phyloP scores from a whole-genome alignment of 192 early-diverging fungal genomes.

The Funneliformis mosseae region DNA sequence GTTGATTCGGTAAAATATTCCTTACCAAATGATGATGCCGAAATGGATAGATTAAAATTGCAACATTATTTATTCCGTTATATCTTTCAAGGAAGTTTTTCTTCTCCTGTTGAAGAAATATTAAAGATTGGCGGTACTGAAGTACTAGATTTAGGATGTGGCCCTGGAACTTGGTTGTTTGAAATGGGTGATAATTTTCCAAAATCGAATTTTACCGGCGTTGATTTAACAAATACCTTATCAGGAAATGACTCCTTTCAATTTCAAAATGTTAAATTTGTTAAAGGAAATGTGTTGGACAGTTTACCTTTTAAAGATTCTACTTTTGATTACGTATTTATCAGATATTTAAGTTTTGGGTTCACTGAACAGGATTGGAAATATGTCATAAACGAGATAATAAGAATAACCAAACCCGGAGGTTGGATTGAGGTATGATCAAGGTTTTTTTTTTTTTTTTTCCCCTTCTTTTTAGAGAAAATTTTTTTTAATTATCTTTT shows the following conservation, averaged over 20 bases:
- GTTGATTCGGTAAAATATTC: constrained; percentile 10
- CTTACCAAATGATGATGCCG: constrained; percentile 4
- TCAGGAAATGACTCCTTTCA: constrained; percentile 29
- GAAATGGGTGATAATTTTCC: constrained; percentile 40
- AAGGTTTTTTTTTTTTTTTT: no score
- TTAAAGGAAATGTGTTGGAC: constrained; percentile 9
- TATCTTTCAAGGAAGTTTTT: neutral
- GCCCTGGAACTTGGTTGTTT: constrained; percentile 42
- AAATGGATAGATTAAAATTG: neutral
- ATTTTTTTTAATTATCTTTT: neutral
- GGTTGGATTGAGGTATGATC: constrained; percentile 17
- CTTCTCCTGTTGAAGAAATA: neutral
- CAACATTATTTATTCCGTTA: neutral
- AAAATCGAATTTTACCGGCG: constrained; percentile 45
- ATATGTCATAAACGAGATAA: constrained; percentile 20
- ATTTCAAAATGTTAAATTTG: neutral
- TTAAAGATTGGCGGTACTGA: constrained; percentile 1
- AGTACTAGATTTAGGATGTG: constrained; percentile 27
- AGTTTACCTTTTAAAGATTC: constrained; percentile 30
- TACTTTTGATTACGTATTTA: constrained; percentile 40
- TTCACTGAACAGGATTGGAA: constrained; percentile 28
- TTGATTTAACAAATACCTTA: constrained; percentile 35
- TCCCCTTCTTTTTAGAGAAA: no score
- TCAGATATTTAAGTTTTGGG: constrained; percentile 34
- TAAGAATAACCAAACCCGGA: constrained; percentile 30